Evolutionary conservation across 106 monocot genomes (phyloP), one percentile per base, ranked within the genome.

Genomic region (Apostasia ramifera): DNA sequence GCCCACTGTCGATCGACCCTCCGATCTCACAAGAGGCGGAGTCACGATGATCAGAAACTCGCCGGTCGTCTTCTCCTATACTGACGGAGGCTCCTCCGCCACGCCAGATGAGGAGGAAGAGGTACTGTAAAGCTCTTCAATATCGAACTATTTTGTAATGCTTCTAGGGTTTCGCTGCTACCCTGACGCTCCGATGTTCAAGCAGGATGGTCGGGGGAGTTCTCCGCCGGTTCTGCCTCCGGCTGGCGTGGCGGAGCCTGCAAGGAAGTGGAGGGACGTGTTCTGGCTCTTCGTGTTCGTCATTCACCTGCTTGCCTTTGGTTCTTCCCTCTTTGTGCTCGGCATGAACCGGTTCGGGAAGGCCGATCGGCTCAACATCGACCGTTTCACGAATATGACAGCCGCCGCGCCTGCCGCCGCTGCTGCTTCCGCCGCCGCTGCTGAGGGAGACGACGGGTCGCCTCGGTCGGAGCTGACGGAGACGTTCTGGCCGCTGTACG

Each of bases 401-500:
- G 54, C 61, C 55, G 42, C 64, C 52, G 55, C 69, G 58, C 46
- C 55, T 41, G 59, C 47, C 52, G 45, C 68, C 39, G 40, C 56
- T 38, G 8, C 8, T 14, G 26, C 0, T 26, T 26, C 40, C 9
- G 47, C 55, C 47, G 59, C 47, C 52, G 45, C 68, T 26, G 40
- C 56, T 38, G 8, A 4, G 15, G 59, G 59, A 4, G 38, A 44
- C 67, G 39, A 52, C 11, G 46, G 10, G 37, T 11, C 62, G 45
- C 63, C 69, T 51, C 53, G 57, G 41, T 43, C 49, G 41, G 85
- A 82, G 47, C 74, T 85, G 11, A 95, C 94, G 71, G 97, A 98
- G 81, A 87, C 85, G 64, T 92, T 79, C 63, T 98, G 97, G 97
- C 92, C 89, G 6, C 79, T 90, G 59, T 98, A 93, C 79, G 97